A percentile compares a stretch with the other conserved stretches of the same genome.
Conservation (phyloP, 2,329 filamentous ascomycete genomes). For the Aspergillus melleus region DNA sequence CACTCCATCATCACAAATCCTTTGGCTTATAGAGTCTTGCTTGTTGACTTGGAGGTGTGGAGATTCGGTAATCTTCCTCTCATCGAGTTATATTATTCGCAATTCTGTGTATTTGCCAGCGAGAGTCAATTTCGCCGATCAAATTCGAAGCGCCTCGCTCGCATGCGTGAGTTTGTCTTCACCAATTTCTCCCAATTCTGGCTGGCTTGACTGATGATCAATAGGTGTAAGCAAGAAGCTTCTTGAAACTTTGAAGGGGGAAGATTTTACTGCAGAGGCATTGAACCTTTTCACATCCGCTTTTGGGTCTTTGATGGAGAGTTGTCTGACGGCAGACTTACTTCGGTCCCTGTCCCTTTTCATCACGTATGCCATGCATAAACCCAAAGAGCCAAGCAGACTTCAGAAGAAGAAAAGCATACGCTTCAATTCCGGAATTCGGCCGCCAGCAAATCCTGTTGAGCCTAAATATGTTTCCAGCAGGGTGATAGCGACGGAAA, state of each 20-base stretch:
- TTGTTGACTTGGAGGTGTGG: slow-evolving; percentile 95
- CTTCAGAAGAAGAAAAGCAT: slow-evolving; percentile 49
- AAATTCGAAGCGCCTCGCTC: slow-evolving; percentile 79
- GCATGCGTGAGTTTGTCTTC: slow-evolving; percentile 71
- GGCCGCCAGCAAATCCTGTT: slow-evolving; percentile 35
- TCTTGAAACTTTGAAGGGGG: slow-evolving; percentile 85
- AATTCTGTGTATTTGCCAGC: slow-evolving; percentile 85
- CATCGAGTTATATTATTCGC: slow-evolving; percentile 87
- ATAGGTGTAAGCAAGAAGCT: slow-evolving; percentile 85
- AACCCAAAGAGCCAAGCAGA: slow-evolving; percentile 47
- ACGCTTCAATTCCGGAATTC: slow-evolving; percentile 33
- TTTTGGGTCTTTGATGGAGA: slow-evolving; percentile 75
- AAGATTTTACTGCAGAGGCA: slow-evolving; percentile 70
- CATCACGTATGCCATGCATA: slow-evolving; percentile 87
- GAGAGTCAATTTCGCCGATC: slow-evolving; percentile 90
- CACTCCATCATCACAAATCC: slow-evolving; percentile 95
- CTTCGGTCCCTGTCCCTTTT: slow-evolving; percentile 86
- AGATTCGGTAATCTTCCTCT: slow-evolving; percentile 72
- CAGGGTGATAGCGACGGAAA: slow-evolving; percentile 69
- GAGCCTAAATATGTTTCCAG: slow-evolving; percentile 51
- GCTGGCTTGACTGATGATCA: slow-evolving; percentile 16
- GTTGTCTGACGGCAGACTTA: slow-evolving; percentile 79
- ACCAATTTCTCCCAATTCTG: background rate
- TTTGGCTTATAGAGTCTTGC: slow-evolving; percentile 83
- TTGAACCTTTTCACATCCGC: slow-evolving; percentile 75